These are phyloP conservation scores for Paulownia fortunei DNA, from an alignment of 257 asterid species.

Conservation along the genomic window DNA sequence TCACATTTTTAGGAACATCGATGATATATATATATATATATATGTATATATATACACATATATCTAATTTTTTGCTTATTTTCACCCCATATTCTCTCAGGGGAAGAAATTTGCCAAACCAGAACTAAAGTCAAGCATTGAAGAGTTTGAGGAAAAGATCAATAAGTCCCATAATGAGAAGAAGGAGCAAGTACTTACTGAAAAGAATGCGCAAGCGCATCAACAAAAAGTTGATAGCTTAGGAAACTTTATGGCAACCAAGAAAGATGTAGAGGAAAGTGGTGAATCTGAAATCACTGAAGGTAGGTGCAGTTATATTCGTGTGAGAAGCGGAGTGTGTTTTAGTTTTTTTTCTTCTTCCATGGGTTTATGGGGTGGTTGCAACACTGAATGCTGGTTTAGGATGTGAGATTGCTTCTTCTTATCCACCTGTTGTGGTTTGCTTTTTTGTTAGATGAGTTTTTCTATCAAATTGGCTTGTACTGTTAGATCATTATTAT, in stretches of 20 bases:
- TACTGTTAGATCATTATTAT: background rate
- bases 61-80: background rate
- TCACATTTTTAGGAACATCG: background rate
- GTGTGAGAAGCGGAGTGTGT: background rate
- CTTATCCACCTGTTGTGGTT: background rate
- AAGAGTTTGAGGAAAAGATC: conserved; percentile 90
- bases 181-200: conserved; percentile 83
- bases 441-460: conserved; percentile 9
- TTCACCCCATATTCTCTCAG: conserved; percentile 46
- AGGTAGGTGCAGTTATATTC: conserved; percentile 51
- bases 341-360: background rate
- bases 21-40: background rate
- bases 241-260: conserved; percentile 44
- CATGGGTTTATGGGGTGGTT: background rate
- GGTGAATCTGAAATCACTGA: conserved; percentile 70
- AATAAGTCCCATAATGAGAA: conserved; percentile 71
- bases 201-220: conserved; percentile 84
- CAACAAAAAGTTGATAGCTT: conserved; percentile 60
- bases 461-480: background rate
- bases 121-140: conserved; percentile 79
- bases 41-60: too few relatives aligned
- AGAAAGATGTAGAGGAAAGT: conserved; percentile 56
- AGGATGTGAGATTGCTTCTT: background rate
- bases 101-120: conserved; percentile 92
- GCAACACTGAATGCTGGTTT: background rate